phyloP scores from a whole-genome alignment of 2,329 filamentous ascomycete genomes.

The Pyrenophora teres region DNA sequence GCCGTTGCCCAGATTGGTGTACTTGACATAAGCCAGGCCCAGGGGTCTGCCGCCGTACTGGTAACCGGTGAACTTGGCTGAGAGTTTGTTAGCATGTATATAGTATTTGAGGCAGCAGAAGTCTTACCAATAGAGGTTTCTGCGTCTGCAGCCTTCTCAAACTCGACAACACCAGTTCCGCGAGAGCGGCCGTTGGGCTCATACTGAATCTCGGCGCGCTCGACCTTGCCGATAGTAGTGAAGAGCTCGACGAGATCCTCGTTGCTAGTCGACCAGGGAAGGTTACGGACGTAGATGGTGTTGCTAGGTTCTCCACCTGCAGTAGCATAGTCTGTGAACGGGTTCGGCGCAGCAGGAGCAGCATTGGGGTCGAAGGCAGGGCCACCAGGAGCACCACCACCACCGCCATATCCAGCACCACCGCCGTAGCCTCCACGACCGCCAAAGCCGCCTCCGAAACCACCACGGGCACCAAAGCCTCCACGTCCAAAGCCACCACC shows the following conservation, averaged over 20 bases:
- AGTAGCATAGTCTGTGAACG: constrained; percentile 92
- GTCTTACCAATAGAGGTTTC: constrained; percentile 80
- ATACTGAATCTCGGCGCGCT: constrained; percentile 99
- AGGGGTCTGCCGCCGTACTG: constrained; percentile 95
- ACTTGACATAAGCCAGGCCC: constrained; percentile 91
- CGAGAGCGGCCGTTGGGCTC: constrained; percentile 94
- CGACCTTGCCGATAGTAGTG: constrained; percentile 96
- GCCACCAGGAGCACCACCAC: constrained; percentile 47
- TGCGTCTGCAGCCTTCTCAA: constrained; percentile 80
- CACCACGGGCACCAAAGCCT: constrained; percentile 45
- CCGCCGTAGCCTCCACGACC: constrained; percentile 31
- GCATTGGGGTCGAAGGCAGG: constrained; percentile 55
- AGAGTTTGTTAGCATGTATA: constrained; percentile 30
- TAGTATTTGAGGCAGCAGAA: background rate
- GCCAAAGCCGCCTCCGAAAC: constrained; percentile 56
- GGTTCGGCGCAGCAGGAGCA: constrained; percentile 70
- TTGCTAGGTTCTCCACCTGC: constrained; percentile 82
- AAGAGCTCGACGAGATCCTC: constrained; percentile 96
- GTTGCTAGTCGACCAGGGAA: constrained; percentile 99
- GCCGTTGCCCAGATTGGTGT: constrained; percentile 68
- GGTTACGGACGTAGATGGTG: constrained; percentile 93
- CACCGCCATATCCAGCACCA: constrained; percentile 51
- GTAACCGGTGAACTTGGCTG: constrained; percentile 94
- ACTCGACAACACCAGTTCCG: constrained; percentile 95
- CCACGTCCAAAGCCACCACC: constrained; percentile 39